Evolutionary conservation across 345 rosid species (phyloP), one percentile per base, ranked within the genome.

Genomic region (Gossypioides kirkii): DNA sequence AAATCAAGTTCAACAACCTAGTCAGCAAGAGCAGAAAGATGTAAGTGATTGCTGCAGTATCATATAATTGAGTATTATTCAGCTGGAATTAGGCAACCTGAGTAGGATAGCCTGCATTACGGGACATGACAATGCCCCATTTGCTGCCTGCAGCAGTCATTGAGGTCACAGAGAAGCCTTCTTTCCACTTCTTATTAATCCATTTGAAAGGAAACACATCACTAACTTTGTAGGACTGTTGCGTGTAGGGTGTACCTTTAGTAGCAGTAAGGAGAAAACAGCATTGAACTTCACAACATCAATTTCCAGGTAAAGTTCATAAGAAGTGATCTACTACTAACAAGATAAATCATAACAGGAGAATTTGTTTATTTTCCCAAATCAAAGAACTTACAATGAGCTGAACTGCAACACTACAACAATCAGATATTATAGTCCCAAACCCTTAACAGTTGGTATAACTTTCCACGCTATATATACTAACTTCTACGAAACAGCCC

Each of bases 81-180:
- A n/a, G 28, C 18, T 45, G 53, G 38, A 66, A 66, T 8, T 13
- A 25, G 52, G 56, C 25, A 41, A 92, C 98, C 96, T 94, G 98
- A 11, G 83, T 86, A 36, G 90, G 74, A 81, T 72, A 90, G 70
- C 91, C 97, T 0, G 98, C 88, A 74, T 91, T 90, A 0, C 97
- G 94, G 18, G 98, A 94, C 98, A 94, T 92, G n/a, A 92, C 98
- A 43, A 94, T 83, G 20, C 86, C 97, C 98, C 98, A 94, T 78
- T 92, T 86, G 74, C 82, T 84, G 36, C 98, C 50, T 46, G 50
- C 50, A 46, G 50, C 50, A 1, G 50, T 46, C 50, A 46, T 46
- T 46, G 50, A 46, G 50, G 50, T 46, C 50, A 46, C 50, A 46
- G 50, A 46, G 50, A 46, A 46, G 14, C 50, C 50, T 46, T 46